These are phyloP conservation scores for Sophora flavescens DNA, from an alignment of 306 rosid genomes.

Conservation along the genomic window DNA sequence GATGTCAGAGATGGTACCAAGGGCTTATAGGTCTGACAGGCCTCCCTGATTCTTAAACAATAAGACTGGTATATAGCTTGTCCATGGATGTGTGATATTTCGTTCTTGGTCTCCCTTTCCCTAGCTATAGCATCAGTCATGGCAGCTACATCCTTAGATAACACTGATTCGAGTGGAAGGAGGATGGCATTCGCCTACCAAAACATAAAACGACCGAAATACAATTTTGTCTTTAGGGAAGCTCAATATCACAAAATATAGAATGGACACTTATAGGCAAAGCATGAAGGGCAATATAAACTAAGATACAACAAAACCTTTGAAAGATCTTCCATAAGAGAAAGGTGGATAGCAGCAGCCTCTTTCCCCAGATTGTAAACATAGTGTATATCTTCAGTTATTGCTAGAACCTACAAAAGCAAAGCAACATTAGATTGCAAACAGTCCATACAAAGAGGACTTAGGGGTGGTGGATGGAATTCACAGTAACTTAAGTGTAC, in stretches of 20 bases:
- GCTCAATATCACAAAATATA: constrained; percentile 30
- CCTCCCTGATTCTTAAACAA: constrained; percentile 78
- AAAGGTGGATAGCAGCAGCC: constrained; percentile 79
- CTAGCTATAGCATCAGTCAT: constrained; percentile 81
- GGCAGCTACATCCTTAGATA: constrained; percentile 93
- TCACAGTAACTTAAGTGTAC: constrained; percentile 13
- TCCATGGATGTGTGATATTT: constrained; percentile 89
- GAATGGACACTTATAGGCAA: constrained; percentile 3
- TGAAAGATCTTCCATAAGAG: constrained; percentile 85
- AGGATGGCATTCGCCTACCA: constrained; percentile 83
- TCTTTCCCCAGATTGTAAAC: constrained; percentile 92
- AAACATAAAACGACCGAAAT: constrained; percentile 48
- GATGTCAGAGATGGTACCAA: constrained; percentile 76
- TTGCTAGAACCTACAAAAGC: constrained; percentile 75
- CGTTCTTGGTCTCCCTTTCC: constrained; percentile 83
- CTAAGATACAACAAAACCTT: constrained; percentile 62
- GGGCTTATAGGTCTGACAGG: constrained; percentile 78
- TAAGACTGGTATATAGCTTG: constrained; percentile 97
- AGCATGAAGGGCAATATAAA: constrained; percentile 22
- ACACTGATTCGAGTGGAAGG: constrained; percentile 88
- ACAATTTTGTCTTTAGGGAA: constrained; percentile 42
- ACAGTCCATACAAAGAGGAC: constrained; percentile 19
- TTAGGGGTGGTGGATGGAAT: constrained; percentile 33
- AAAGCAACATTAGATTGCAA: constrained; percentile 38
- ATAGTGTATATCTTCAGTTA: constrained; percentile 94